These are phyloP conservation scores for Annona cherimola DNA, from an alignment of 164 flowering plant species.

Conservation along the genomic window DNA sequence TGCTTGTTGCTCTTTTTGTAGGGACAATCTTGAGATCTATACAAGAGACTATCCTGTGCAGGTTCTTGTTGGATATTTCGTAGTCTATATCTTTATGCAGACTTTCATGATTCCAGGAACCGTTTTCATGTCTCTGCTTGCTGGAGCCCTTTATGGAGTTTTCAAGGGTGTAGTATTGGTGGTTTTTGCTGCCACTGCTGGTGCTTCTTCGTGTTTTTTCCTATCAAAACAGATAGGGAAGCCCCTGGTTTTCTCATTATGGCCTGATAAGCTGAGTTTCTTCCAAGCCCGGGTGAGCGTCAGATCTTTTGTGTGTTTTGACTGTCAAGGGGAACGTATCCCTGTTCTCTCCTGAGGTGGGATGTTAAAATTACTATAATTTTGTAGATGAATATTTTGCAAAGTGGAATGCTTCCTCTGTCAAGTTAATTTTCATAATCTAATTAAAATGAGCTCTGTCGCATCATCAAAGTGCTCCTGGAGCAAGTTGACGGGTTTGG, in stretches of 20 bases:
- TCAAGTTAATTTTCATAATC: no score
- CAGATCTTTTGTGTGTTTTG: neutral
- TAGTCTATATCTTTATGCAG: constrained; percentile 94
- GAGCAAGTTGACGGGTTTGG: no score
- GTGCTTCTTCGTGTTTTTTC: constrained; percentile 96
- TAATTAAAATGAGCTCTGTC: no score
- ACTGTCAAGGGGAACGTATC: neutral
- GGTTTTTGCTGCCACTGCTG: constrained; percentile 88
- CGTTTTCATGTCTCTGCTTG: constrained; percentile 91
- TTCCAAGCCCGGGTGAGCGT: constrained; percentile 76
- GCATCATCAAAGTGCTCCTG: no score
- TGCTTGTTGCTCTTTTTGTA: constrained; percentile 18
- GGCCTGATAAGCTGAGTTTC: constrained; percentile 85
- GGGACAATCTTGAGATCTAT: constrained; percentile 83
- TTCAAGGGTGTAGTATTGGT: constrained; percentile 81
- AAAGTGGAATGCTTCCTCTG: no score
- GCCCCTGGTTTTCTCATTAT: constrained; percentile 67
- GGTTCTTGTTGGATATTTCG: constrained; percentile 74
- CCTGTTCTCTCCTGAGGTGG: no score
- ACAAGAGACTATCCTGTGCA: constrained; percentile 88
- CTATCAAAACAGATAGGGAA: constrained; percentile 78
- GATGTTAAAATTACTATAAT: no score
- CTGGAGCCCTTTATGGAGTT: constrained; percentile 94
- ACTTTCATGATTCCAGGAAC: constrained; percentile 99
- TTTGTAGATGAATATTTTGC: no score